Evolutionary conservation across 768 basidiomycete genomes (phyloP).

Genomic region (Trametes cubensis): DNA sequence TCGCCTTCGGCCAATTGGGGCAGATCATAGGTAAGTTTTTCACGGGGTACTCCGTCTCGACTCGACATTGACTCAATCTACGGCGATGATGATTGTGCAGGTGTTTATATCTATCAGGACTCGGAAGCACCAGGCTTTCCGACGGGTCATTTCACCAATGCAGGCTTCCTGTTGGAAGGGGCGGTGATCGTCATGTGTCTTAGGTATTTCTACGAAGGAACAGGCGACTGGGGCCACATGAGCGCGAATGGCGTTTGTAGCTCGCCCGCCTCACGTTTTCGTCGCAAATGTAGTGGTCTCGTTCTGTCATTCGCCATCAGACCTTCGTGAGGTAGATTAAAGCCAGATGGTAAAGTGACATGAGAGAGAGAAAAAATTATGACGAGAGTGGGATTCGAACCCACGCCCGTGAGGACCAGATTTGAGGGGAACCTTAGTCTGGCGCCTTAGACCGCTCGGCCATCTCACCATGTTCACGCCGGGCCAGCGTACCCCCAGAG

Average conservation of each 20-base stretch:
- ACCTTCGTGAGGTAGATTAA: too few species aligned
- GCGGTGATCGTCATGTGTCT: slow-evolving; percentile 23
- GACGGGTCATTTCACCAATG: slow-evolving; percentile 41
- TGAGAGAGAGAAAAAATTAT: background rate
- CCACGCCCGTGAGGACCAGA: slow-evolving; percentile 52
- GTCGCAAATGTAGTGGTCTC: too few species aligned
- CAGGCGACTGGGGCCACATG: slow-evolving; percentile 15
- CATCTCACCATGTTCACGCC: slow-evolving; percentile 65
- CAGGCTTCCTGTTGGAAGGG: slow-evolving; percentile 33
- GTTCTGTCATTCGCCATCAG: too few species aligned
- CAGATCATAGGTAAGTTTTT: slow-evolving; percentile 37
- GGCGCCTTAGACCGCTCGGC: slow-evolving; percentile 91
- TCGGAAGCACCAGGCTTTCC: slow-evolving; percentile 37
- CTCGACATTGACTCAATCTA: background rate
- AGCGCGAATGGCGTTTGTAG: slow-evolving; percentile 24
- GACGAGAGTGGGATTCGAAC: slow-evolving; percentile 50
- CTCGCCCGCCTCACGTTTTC: background rate
- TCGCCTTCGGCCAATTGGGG: slow-evolving; percentile 40
- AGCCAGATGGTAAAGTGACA: too few species aligned
- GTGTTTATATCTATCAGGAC: slow-evolving; percentile 35
- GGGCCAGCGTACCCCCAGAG: too few species aligned
- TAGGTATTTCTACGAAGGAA: slow-evolving; percentile 26
- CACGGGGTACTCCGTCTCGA: background rate
- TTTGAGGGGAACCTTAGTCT: slow-evolving; percentile 44
- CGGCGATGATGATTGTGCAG: slow-evolving; percentile 1